Evolutionary conservation across 1,284 basidiomycete species (phyloP).

Genomic region (Sanghuangporus weigelae): DNA sequence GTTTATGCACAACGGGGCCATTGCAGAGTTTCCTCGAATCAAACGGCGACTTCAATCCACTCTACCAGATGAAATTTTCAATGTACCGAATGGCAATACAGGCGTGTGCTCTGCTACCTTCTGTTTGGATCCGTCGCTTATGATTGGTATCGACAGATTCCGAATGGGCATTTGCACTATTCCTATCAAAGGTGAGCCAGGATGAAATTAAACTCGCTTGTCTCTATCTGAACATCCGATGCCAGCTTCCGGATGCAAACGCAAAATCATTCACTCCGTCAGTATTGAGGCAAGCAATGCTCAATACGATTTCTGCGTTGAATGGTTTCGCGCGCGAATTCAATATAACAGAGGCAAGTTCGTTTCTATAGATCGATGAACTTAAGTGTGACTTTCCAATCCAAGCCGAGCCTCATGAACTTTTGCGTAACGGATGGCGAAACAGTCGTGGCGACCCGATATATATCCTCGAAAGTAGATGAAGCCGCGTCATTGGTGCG

Average conservation of each 20-base stretch:
- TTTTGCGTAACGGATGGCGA: conserved; percentile 95
- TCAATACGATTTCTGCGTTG: conserved; percentile 75
- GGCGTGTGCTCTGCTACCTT: conserved; percentile 38
- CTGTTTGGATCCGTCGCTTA: neutral
- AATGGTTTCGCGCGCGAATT: conserved; percentile 75
- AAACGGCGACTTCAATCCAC: conserved; percentile 75
- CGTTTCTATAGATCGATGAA: neutral
- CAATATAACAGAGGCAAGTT: conserved; percentile 59
- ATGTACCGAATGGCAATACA: conserved; percentile 87
- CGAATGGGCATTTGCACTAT: conserved; percentile 92
- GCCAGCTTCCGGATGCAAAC: conserved; percentile 74
- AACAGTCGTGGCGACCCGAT: conserved; percentile 90
- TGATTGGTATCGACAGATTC: conserved; percentile 54
- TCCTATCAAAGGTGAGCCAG: conserved; percentile 70
- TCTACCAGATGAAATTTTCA: conserved; percentile 79
- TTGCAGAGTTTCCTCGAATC: conserved; percentile 76
- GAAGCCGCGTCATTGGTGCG: conserved; percentile 74
- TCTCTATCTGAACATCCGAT: conserved; percentile 9
- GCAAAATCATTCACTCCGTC: conserved; percentile 63
- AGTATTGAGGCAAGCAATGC: conserved; percentile 74
- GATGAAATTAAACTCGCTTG: neutral
- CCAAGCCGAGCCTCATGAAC: conserved; percentile 87
- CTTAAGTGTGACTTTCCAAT: conserved; percentile 13
- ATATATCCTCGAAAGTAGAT: conserved; percentile 87
- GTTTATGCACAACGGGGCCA: conserved; percentile 96